Conservation (phyloP, 2,329 filamentous ascomycete genomes). For the Epichloe festucae region DNA sequence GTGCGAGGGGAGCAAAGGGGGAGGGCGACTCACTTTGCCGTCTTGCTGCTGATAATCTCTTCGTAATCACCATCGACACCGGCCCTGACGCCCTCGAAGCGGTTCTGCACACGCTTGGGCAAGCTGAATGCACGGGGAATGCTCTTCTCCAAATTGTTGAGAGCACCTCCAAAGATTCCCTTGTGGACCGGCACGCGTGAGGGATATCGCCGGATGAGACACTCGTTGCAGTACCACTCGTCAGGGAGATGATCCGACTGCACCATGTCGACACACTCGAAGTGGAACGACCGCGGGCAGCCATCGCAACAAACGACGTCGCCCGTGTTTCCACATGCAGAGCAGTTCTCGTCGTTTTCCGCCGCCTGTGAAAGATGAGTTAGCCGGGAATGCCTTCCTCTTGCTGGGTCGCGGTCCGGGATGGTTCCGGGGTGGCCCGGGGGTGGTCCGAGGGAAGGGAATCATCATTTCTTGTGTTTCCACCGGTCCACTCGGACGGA, state of each 20-base stretch:
- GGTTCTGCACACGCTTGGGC: slow-evolving; percentile 56
- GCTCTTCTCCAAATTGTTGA: slow-evolving; percentile 51
- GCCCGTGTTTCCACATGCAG: slow-evolving; percentile 70
- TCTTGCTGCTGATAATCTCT: slow-evolving; percentile 48
- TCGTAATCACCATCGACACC: slow-evolving; percentile 71
- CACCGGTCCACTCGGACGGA: background rate
- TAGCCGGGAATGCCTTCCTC: slow-evolving; percentile 14
- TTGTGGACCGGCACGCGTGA: slow-evolving; percentile 32
- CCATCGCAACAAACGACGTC: slow-evolving; percentile 88
- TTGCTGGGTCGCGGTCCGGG: too few species aligned
- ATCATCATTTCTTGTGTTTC: background rate
- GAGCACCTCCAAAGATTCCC: slow-evolving; percentile 48
- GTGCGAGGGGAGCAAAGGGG: background rate
- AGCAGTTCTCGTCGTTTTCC: slow-evolving; percentile 85
- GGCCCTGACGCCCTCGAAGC: slow-evolving; percentile 69
- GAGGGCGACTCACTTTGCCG: slow-evolving; percentile 42
- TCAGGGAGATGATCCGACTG: slow-evolving; percentile 53
- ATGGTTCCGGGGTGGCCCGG: background rate
- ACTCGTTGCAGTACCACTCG: slow-evolving; percentile 78
- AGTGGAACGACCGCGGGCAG: slow-evolving; percentile 82
- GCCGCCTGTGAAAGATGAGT: slow-evolving; percentile 18
- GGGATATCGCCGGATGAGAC: slow-evolving; percentile 38
- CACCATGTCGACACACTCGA: slow-evolving; percentile 74
- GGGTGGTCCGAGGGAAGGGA: background rate
- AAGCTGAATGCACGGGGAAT: slow-evolving; percentile 63